These are phyloP conservation scores for Stachybotrys chlorohalonatus DNA, from an alignment of 2,329 filamentous ascomycete species.

Conservation along the genomic window DNA sequence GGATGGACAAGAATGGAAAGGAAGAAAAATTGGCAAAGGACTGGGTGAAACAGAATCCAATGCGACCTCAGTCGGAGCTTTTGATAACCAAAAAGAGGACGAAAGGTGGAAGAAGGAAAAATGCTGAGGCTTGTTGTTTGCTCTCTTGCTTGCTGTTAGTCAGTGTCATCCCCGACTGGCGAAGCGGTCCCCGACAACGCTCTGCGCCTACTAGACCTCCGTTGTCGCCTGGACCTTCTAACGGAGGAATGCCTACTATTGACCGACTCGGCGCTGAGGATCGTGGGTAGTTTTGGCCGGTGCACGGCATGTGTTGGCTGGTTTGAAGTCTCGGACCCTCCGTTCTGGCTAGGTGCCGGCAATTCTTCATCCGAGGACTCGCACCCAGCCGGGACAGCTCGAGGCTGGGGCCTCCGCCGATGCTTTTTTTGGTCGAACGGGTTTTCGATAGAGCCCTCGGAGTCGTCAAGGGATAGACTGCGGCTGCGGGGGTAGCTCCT, in stretches of 20 bases:
- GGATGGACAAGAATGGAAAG: background rate
- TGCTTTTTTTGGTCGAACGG: conserved; percentile 16
- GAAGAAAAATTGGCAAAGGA: conserved; percentile 1
- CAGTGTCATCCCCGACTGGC: conserved; percentile 27
- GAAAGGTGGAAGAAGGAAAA: conserved; percentile 5
- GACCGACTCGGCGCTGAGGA: conserved; percentile 29
- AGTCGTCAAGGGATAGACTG: conserved; percentile 28
- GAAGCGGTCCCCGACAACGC: conserved; percentile 21
- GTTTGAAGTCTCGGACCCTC: conserved; percentile 14
- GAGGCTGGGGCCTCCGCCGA: conserved; percentile 14
- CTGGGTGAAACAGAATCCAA: conserved; percentile 3
- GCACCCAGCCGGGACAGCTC: conserved; percentile 16
- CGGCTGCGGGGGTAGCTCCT: conserved; percentile 22
- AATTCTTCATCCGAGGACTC: conserved; percentile 25
- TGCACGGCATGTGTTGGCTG: conserved; percentile 24
- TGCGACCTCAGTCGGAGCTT: background rate
- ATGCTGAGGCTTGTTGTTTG: background rate
- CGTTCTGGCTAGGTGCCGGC: conserved; percentile 13
- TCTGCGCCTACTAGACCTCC: conserved; percentile 18
- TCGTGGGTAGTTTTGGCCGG: conserved; percentile 37
- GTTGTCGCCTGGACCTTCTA: conserved; percentile 16
- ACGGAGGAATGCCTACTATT: conserved; percentile 17
- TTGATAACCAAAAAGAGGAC: conserved; percentile 1
- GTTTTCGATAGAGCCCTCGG: conserved; percentile 22
- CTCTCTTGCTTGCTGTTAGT: conserved; percentile 11